Base-by-base conservation (phyloP, 2,329 filamentous ascomycete genomes). In the Hymenoscyphus linearis region DNA sequence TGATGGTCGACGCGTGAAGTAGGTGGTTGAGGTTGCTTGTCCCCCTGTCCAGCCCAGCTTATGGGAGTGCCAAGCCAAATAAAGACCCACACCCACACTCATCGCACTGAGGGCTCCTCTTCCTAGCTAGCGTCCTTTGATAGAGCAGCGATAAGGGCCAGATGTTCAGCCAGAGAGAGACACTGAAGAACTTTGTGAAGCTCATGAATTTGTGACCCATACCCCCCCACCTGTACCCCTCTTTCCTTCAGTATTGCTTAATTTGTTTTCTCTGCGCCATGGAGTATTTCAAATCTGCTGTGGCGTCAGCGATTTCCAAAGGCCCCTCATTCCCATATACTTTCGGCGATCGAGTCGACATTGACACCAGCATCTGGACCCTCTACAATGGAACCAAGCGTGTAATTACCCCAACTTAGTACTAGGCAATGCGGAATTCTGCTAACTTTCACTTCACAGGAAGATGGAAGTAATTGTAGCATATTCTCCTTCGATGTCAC, bases 201-300 rank as follows among this genome's bases (percentile, higher is more conserved):
- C 31, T 31, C 31, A 31, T 31, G 31, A 31, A 31, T 31, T 31
- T 9, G 31, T 9, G 31, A 31, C 31, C 2, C 10, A 9, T 4
- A 31, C 31, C 31, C 31, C 31, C 31, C 3, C 2, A 4, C 31
- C 31, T 31, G 6, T 31, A 31, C 7, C 10, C 9, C 18, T 3
- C 5, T 10, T 47, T 47, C 25, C 44, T 55, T 40, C 22, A 57
- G 26, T 52, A 58, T 55, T 57, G 52, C 26, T 59, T 44, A 54
- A 34, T 60, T 7, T 60, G 50, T 40, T 55, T 35, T 55, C 25
- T 47, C 18, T 47, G 55, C 36, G 18, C 68, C 68, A 99, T 99
- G 95, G 93, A 99, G 75, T 98, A 98, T 73, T 84, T 99, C 73
- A 98, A 98, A 78, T 98, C 93, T 64, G 95, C 95, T 58, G 92